phyloP scores from a whole-genome alignment of 1,139 yeast genomes.

The Geotrichum candidum region DNA sequence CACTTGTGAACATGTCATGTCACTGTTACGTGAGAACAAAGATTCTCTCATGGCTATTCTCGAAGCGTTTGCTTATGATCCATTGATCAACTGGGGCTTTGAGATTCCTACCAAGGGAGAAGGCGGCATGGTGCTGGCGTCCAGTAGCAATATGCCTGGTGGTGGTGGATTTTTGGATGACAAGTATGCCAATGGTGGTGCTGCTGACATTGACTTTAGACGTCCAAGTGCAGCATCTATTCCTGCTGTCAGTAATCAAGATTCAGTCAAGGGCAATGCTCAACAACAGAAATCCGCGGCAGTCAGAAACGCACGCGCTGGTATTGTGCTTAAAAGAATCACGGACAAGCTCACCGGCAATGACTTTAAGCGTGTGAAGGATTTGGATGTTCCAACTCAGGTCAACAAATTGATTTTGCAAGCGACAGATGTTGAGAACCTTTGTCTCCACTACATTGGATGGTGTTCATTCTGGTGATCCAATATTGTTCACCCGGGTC shows the following conservation, averaged over 20 bases:
- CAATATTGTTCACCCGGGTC: not conserved
- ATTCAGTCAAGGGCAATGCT: slow-evolving; percentile 1
- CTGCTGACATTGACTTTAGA: slow-evolving; percentile 4
- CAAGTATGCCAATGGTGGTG: not conserved
- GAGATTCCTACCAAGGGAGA: slow-evolving; percentile 82
- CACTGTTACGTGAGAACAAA: slow-evolving; percentile 83
- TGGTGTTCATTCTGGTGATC: slow-evolving; percentile 97
- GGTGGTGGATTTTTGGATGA: slow-evolving; percentile 10
- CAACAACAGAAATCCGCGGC: slow-evolving; percentile 51
- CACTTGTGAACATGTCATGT: slow-evolving; percentile 96
- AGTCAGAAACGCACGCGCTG: slow-evolving; percentile 84
- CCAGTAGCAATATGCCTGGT: slow-evolving; percentile 24
- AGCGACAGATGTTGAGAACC: slow-evolving; percentile 92
- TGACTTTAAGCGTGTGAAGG: slow-evolving; percentile 69
- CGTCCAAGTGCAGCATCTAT: slow-evolving; percentile 7
- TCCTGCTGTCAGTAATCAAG: not conserved
- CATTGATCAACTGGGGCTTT: slow-evolving; percentile 97
- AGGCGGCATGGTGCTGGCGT: slow-evolving; percentile 63
- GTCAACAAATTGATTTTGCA: slow-evolving; percentile 92
- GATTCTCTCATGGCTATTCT: slow-evolving; percentile 96
- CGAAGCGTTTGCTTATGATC: slow-evolving; percentile 98
- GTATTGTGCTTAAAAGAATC: slow-evolving; percentile 80
- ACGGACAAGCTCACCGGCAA: slow-evolving; percentile 91
- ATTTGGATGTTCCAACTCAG: slow-evolving; percentile 78
- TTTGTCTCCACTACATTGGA: slow-evolving; percentile 95